These are phyloP conservation scores for Cystofilobasidium capitatum DNA, from an alignment of 768 basidiomycete species.

Conservation along the genomic window DNA sequence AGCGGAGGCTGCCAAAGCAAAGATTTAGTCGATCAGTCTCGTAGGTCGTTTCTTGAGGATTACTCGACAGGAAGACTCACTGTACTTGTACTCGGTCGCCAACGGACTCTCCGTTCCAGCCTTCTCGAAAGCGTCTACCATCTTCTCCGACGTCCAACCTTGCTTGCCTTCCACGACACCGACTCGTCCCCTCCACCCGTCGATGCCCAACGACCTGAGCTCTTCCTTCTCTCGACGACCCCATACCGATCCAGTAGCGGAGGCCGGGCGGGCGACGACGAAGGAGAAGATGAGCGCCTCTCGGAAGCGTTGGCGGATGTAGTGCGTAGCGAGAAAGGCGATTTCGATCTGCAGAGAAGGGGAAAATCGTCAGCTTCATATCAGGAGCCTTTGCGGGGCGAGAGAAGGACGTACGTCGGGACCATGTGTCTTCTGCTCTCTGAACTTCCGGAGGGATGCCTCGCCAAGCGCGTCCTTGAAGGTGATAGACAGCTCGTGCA, in stretches of 20 bases:
- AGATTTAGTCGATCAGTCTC: not conserved
- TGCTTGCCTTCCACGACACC: constrained; percentile 23
- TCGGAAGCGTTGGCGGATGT: constrained; percentile 40
- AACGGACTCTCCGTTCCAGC: constrained; percentile 23
- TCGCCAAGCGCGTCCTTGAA: constrained; percentile 13
- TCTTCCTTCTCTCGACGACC: constrained; percentile 8
- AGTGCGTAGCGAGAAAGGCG: constrained; percentile 38
- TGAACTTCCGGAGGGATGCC: constrained; percentile 10
- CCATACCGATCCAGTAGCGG: constrained; percentile 28
- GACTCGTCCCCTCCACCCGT: constrained; percentile 30
- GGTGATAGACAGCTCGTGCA: constrained; percentile 20
- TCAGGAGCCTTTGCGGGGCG: not conserved
- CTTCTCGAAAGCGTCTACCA: not conserved
- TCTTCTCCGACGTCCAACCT: constrained; percentile 13
- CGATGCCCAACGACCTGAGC: constrained; percentile 30
- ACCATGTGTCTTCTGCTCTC: constrained; percentile 18
- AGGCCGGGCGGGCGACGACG: constrained; percentile 36
- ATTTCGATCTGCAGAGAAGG: constrained; percentile 12
- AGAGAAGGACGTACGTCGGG: constrained; percentile 18
- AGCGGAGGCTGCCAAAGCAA: constrained; percentile 21
- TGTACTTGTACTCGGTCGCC: constrained; percentile 12
- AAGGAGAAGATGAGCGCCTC: constrained; percentile 43
- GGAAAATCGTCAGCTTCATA: not conserved
- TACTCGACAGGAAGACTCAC: not conserved
- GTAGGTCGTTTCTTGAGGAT: constrained; percentile 1